phyloP scores from a whole-genome alignment of 352 stramenopile genomes.

The Phytophthora agathidicida region DNA sequence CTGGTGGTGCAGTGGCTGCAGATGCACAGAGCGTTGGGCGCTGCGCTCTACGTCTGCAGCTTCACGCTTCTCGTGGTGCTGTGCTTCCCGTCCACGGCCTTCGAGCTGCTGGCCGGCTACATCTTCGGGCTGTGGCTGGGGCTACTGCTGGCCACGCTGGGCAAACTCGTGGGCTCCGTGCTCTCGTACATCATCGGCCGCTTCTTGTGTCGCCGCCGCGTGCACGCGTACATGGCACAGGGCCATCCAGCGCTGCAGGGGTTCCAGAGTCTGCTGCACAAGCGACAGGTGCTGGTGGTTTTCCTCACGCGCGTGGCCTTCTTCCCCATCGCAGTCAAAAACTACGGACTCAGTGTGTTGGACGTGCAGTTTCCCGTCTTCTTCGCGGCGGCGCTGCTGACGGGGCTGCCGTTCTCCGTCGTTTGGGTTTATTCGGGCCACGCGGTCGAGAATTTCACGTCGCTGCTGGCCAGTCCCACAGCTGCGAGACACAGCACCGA shows the following conservation, averaged over 20 bases:
- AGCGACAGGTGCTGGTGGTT: conserved; percentile 74
- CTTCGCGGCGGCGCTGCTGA: conserved; percentile 68
- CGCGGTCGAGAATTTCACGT: conserved; percentile 63
- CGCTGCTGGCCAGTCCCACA: conserved; percentile 46
- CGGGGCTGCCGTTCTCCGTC: conserved; percentile 70
- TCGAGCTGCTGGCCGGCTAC: conserved; percentile 80
- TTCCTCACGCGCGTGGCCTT: conserved; percentile 83
- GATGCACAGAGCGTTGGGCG: conserved; percentile 45
- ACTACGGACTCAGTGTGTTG: conserved; percentile 85
- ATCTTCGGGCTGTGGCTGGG: conserved; percentile 83
- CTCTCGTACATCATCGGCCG: conserved; percentile 74
- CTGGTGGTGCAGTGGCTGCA: conserved; percentile 59
- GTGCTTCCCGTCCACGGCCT: conserved; percentile 78
- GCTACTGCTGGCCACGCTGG: conserved; percentile 58
- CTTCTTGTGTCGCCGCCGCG: conserved; percentile 63
- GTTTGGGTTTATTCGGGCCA: conserved; percentile 85
- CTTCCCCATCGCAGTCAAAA: conserved; percentile 88
- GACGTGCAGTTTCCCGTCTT: conserved; percentile 74
- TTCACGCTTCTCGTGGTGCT: conserved; percentile 62
- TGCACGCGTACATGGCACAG: conserved; percentile 71
- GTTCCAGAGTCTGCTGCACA: conserved; percentile 64
- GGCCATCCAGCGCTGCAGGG: conserved; percentile 73
- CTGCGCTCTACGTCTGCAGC: conserved; percentile 45
- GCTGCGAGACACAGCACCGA: conserved; percentile 53
- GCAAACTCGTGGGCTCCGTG: conserved; percentile 74